These are phyloP conservation scores for Venturia effusa DNA, from an alignment of 2,329 filamentous ascomycete genomes.

Conservation along the genomic window DNA sequence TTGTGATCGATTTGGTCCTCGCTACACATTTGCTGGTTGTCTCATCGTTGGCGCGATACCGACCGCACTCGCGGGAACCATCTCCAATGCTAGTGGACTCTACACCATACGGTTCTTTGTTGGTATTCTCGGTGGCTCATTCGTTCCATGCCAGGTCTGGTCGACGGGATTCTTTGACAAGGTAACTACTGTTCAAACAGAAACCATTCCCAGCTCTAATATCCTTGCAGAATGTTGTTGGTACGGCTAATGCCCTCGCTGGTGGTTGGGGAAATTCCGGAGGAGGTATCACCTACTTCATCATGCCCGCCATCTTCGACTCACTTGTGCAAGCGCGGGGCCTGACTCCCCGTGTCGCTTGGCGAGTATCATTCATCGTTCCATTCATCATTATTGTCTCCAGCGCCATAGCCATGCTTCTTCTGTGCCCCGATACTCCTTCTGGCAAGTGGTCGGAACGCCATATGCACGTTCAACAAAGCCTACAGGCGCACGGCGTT, in stretches of 20 bases:
- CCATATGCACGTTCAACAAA: slow-evolving; percentile 29
- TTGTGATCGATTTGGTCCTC: slow-evolving; percentile 78
- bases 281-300: slow-evolving; percentile 84
- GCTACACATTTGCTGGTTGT: slow-evolving; percentile 65
- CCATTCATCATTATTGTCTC: slow-evolving; percentile 65
- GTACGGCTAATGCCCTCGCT: slow-evolving; percentile 75
- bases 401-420: slow-evolving; percentile 56
- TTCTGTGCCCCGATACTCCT: slow-evolving; percentile 72
- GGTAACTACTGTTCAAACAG: no score
- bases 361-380: slow-evolving; percentile 76
- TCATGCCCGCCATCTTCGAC: slow-evolving; percentile 85
- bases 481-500: background rate
- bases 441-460: slow-evolving; percentile 73
- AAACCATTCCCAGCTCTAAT: no score
- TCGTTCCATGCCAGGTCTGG: slow-evolving; percentile 87
- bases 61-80: slow-evolving; percentile 69
- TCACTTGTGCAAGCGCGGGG: slow-evolving; percentile 52
- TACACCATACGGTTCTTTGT: slow-evolving; percentile 69
- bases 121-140: slow-evolving; percentile 65
- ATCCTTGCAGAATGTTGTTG: slow-evolving; percentile 55
- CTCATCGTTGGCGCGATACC: slow-evolving; percentile 72
- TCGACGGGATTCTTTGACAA: slow-evolving; percentile 89
- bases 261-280: slow-evolving; percentile 81
- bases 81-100: slow-evolving; percentile 56
- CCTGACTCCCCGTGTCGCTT: slow-evolving; percentile 57